phyloP scores from a whole-genome alignment of 805 yeast genomes.

The Brettanomyces sp. region DNA sequence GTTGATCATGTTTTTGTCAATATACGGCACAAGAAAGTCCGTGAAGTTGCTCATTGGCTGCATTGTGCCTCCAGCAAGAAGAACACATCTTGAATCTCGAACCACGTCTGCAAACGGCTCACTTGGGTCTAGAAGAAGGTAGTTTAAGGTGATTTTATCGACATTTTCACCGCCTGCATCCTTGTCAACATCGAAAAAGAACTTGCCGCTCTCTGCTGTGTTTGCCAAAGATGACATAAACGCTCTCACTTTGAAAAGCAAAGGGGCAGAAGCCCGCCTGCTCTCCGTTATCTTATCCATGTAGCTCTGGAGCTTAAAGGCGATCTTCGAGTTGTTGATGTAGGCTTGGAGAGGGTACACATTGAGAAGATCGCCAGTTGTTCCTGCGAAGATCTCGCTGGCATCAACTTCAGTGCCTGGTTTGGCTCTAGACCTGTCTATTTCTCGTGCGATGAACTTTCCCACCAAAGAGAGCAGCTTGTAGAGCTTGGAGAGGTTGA shows the following conservation, averaged over 20 bases:
- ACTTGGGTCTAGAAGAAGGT: conserved; percentile 74
- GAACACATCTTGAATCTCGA: conserved; percentile 55
- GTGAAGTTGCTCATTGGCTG: conserved; percentile 73
- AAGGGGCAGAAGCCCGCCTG: conserved; percentile 30
- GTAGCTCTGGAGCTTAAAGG: conserved; percentile 74
- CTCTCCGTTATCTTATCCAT: conserved; percentile 26
- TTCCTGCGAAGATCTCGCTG: conserved; percentile 43
- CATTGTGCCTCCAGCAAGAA: conserved; percentile 94
- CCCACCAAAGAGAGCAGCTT: conserved; percentile 46
- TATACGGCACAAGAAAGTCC: conserved; percentile 54
- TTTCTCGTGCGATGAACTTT: conserved; percentile 32
- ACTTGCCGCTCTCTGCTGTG: conserved; percentile 72
- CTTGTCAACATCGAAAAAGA: conserved; percentile 44
- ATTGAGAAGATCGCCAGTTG: conserved; percentile 65
- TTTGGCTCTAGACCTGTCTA: conserved; percentile 20
- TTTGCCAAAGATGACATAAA: conserved; percentile 60
- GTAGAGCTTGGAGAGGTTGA: conserved; percentile 53
- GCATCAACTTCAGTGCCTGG: conserved; percentile 49
- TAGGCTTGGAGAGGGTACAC: conserved; percentile 58
- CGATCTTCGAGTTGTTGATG: conserved; percentile 60
- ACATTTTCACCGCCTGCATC: conserved; percentile 17
- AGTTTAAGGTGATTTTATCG: conserved; percentile 37
- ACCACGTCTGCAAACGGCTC: conserved; percentile 58
- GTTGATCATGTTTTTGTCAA: conserved; percentile 31
- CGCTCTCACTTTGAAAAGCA: conserved; percentile 54